These are phyloP conservation scores for Fraxinus velutina DNA, from an alignment of 305 asterid genomes.

Conservation along the genomic window DNA sequence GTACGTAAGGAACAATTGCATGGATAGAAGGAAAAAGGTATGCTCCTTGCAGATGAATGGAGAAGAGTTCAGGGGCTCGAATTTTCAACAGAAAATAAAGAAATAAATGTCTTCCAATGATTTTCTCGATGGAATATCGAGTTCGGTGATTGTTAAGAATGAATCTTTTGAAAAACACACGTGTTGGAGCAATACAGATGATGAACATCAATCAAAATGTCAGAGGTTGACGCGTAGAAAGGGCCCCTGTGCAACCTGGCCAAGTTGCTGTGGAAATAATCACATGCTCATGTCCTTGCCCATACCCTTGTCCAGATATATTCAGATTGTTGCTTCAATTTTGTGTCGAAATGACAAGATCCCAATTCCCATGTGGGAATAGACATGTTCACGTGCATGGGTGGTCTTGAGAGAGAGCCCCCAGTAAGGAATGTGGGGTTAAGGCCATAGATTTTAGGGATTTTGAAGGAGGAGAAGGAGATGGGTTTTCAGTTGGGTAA, in stretches of 20 bases:
- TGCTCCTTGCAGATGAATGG: neutral
- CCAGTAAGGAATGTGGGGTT: conserved; percentile 16
- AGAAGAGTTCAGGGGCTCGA: conserved; percentile 21
- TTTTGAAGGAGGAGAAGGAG: neutral
- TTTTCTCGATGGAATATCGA: conserved; percentile 23
- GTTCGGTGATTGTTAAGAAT: conserved; percentile 12
- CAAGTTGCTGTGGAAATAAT: conserved; percentile 19
- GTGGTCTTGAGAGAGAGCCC: conserved; percentile 16
- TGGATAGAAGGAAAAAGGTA: conserved; percentile 12
- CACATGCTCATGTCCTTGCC: neutral
- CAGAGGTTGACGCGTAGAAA: conserved; percentile 43
- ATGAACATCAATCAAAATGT: conserved; percentile 38
- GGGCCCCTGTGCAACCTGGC: neutral
- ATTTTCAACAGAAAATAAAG: conserved; percentile 4
- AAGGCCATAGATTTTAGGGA: conserved; percentile 17
- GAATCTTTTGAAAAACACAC: conserved; percentile 33
- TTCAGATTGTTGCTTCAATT: neutral
- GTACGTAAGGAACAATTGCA: conserved; percentile 40
- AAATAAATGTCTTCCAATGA: conserved; percentile 14
- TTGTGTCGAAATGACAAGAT: conserved; percentile 5
- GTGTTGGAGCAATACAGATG: conserved; percentile 42
- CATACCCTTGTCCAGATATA: neutral
- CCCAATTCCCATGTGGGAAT: conserved; percentile 35
- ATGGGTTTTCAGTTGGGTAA: neutral
- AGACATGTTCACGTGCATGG: conserved; percentile 70